A percentile compares a stretch with the other conserved stretches of the same genome.
These are phyloP conservation scores for Alternaria hordeiaustralica DNA, from an alignment of 2,329 filamentous ascomycete species.

Conservation along the genomic window DNA sequence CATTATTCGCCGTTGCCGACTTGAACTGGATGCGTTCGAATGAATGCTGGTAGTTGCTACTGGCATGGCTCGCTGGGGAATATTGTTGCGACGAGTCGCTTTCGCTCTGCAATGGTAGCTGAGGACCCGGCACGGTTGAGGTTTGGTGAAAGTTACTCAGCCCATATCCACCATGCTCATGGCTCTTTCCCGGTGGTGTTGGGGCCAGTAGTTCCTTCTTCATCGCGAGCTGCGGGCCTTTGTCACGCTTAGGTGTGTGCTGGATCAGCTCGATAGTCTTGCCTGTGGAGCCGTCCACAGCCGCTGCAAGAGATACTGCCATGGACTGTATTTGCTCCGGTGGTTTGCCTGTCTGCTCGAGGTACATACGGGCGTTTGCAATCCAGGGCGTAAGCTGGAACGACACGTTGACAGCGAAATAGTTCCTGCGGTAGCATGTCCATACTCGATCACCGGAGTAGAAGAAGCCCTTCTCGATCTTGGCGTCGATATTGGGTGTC, in stretches of 20 bases:
- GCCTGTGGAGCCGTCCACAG: conserved; percentile 75
- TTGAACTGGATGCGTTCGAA: conserved; percentile 97
- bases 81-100: conserved; percentile 40
- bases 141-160: conserved; percentile 49
- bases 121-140: conserved; percentile 43
- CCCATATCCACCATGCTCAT: conserved; percentile 48
- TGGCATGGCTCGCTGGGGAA: conserved; percentile 43
- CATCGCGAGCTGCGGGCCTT: conserved; percentile 77
- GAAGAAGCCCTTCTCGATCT: conserved; percentile 91
- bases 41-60: conserved; percentile 57
- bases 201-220: conserved; percentile 75
- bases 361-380: conserved; percentile 63
- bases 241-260: conserved; percentile 90
- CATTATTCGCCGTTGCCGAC: conserved; percentile 91
- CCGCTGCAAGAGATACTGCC: conserved; percentile 83
- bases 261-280: conserved; percentile 86
- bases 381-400: conserved; percentile 72
- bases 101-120: conserved; percentile 52
- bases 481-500: conserved; percentile 76
- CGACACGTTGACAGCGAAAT: conserved; percentile 84
- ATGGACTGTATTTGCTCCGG: conserved; percentile 72
- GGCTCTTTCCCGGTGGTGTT: conserved; percentile 62
- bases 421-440: conserved; percentile 93
- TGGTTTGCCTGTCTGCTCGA: conserved; percentile 56
- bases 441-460: conserved; percentile 75